These are phyloP conservation scores for Biscogniauxia marginata DNA, from an alignment of 2,329 filamentous ascomycete species.

Conservation along the genomic window DNA sequence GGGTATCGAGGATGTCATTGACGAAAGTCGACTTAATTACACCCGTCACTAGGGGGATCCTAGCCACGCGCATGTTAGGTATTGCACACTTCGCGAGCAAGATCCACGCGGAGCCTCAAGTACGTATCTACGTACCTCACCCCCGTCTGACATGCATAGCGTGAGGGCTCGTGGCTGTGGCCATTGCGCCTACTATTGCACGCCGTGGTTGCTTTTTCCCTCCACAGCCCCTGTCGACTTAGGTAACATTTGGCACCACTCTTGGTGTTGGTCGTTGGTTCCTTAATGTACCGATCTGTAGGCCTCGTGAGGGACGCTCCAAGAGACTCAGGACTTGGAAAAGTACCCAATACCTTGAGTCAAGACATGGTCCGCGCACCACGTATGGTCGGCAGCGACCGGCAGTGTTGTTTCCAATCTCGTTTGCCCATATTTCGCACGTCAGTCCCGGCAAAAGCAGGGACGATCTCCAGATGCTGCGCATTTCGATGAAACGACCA, in stretches of 20 bases:
- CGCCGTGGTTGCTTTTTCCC: neutral
- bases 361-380: neutral
- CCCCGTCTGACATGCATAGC: neutral
- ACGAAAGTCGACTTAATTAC: constrained; percentile 17
- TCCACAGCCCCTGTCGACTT: neutral
- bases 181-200: neutral
- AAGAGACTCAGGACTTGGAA: neutral
- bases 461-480: neutral
- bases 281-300: neutral
- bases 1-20: constrained; percentile 13
- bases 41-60: constrained; percentile 11
- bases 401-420: neutral
- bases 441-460: neutral
- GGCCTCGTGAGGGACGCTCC: neutral
- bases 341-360: neutral
- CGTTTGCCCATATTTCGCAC: neutral
- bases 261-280: neutral
- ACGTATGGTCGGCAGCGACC: neutral
- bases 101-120: neutral
- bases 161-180: neutral
- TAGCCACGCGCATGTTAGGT: constrained; percentile 10
- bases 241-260: neutral
- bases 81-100: constrained; percentile 7
- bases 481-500: neutral
- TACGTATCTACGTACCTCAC: neutral